These are phyloP conservation scores for Fusarium anguioides DNA, from an alignment of 2,329 filamentous ascomycete species.

Conservation along the genomic window DNA sequence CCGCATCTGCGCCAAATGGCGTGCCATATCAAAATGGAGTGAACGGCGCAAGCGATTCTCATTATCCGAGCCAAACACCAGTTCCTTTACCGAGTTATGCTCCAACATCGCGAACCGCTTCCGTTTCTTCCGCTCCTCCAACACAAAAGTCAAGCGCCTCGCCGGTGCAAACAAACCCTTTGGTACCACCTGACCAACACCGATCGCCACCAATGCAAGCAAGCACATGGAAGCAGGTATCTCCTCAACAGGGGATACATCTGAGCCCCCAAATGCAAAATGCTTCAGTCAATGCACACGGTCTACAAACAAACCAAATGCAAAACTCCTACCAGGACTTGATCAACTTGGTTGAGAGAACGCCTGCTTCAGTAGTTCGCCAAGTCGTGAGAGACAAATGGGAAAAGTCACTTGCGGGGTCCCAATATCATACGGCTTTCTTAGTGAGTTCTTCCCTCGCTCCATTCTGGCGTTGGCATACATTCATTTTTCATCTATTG, in stretches of 20 bases:
- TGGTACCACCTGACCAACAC: slow-evolving; percentile 8
- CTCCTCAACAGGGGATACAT: neutral
- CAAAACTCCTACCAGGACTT: slow-evolving; percentile 41
- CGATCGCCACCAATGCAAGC: slow-evolving; percentile 22
- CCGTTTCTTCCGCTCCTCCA: slow-evolving; percentile 4
- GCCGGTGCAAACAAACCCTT: slow-evolving; percentile 4
- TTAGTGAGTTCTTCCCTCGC: slow-evolving; percentile 55
- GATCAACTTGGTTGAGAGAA: slow-evolving; percentile 50
- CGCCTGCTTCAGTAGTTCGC: slow-evolving; percentile 58
- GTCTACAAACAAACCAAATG: slow-evolving; percentile 30
- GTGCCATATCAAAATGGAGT: slow-evolving; percentile 8
- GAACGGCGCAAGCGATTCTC: slow-evolving; percentile 16
- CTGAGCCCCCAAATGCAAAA: neutral
- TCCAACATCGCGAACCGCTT: slow-evolving; percentile 12
- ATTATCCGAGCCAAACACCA: slow-evolving; percentile 17
- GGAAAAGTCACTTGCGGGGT: slow-evolving; percentile 62
- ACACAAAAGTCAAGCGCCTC: neutral
- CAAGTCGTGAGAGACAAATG: slow-evolving; percentile 62
- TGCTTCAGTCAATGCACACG: neutral
- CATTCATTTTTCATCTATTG: neutral
- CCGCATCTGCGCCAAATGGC: neutral
- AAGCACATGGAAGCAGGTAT: neutral
- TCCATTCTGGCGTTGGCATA: neutral
- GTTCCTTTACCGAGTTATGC: slow-evolving; percentile 21
- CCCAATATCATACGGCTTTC: slow-evolving; percentile 64